Evolutionary conservation across 1,284 basidiomycete species (phyloP).

Genomic region (Cryptococcus jaspeensis): DNA sequence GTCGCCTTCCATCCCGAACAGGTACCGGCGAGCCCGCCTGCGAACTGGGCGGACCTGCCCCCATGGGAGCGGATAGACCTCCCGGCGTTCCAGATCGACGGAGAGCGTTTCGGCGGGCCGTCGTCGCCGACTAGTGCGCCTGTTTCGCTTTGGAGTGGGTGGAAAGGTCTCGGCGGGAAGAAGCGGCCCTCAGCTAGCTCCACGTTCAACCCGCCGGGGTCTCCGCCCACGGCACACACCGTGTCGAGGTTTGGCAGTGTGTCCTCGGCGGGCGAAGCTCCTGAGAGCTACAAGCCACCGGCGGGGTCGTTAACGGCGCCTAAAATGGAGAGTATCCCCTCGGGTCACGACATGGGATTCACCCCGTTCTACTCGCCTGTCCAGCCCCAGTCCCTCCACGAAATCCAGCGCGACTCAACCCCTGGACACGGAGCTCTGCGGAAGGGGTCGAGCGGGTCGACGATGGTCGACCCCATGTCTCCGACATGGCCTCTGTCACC

Average conservation of each 20-base stretch:
- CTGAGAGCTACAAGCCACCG: neutral
- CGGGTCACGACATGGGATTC: neutral
- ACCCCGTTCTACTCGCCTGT: neutral
- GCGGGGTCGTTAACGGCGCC: neutral
- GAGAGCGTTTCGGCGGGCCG: slow-evolving; percentile 43
- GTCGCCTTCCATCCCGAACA: too few species aligned
- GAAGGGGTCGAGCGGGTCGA: neutral
- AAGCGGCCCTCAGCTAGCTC: slow-evolving; percentile 25
- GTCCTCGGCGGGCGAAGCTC: neutral
- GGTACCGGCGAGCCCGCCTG: neutral
- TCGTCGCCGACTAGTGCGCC: slow-evolving; percentile 1
- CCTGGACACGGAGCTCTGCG: too few species aligned
- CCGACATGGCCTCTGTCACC: neutral
- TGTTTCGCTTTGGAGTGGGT: slow-evolving; percentile 33
- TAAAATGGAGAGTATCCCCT: neutral
- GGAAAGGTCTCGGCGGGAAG: slow-evolving; percentile 34
- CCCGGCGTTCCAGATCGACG: slow-evolving; percentile 49
- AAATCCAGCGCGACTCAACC: neutral
- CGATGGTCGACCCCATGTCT: neutral
- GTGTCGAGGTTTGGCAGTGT: slow-evolving; percentile 4
- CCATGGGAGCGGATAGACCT: slow-evolving; percentile 51
- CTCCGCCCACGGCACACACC: slow-evolving; percentile 1
- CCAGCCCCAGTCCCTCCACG: neutral
- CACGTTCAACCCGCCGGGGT: neutral
- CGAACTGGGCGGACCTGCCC: slow-evolving; percentile 28